Percentiles rank a stretch among this genome's conserved stretches.
Evolutionary conservation across 1,139 yeast species (phyloP).

Genomic region (Protomyces gravidus): DNA sequence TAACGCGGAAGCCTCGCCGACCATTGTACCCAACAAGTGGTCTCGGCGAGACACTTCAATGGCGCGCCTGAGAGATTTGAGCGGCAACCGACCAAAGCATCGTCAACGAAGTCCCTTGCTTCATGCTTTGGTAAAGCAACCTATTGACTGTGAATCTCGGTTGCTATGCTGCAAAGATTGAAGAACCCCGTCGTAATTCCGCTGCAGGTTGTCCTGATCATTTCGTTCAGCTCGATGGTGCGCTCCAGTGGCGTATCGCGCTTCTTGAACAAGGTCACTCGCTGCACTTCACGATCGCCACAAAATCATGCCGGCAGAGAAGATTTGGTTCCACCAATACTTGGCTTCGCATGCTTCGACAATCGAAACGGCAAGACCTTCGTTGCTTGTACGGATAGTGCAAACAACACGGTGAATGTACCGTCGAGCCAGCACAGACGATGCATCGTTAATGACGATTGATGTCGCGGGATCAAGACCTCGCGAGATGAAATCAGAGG

Average conservation of each 20-base stretch:
- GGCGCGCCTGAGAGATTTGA: too few relatives aligned
- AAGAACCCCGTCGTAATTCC: slow-evolving; percentile 4
- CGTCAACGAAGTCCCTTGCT: too few relatives aligned
- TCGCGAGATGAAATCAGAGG: slow-evolving; percentile 91
- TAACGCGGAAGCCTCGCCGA: too few relatives aligned
- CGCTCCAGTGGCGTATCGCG: not conserved
- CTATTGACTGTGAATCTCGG: too few relatives aligned
- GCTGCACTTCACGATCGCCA: slow-evolving; percentile 1
- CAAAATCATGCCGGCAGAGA: slow-evolving; percentile 31
- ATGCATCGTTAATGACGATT: slow-evolving; percentile 77
- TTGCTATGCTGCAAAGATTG: slow-evolving; percentile 2
- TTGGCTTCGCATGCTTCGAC: slow-evolving; percentile 59
- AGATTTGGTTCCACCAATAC: slow-evolving; percentile 36
- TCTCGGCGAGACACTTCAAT: too few relatives aligned
- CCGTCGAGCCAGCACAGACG: slow-evolving; percentile 88
- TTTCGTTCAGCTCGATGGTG: not conserved
- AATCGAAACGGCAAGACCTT: slow-evolving; percentile 74
- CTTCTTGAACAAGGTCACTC: slow-evolving; percentile 19
- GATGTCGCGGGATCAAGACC: slow-evolving; percentile 81
- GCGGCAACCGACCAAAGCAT: too few relatives aligned
- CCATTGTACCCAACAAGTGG: too few relatives aligned
- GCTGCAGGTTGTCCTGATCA: slow-evolving; percentile 4
- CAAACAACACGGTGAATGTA: slow-evolving; percentile 95
- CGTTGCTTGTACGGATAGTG: slow-evolving; percentile 84
- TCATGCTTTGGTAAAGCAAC: too few relatives aligned